Conservation (phyloP, 176 grass and related monocot genomes). For the Tillandsia fasciculata region DNA sequence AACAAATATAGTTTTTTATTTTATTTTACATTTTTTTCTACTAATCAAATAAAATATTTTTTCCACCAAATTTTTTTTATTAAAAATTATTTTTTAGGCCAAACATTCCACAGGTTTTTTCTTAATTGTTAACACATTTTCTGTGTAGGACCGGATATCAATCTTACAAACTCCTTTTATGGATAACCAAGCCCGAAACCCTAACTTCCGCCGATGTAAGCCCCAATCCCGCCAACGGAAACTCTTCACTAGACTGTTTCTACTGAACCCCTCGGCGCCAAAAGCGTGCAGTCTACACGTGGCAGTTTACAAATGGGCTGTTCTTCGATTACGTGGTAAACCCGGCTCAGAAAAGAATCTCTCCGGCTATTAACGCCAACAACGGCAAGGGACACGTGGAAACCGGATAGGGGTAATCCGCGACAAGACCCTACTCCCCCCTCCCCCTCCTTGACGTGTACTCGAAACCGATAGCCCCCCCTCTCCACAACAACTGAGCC, state of each 20-base stretch:
- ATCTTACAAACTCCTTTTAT: too few relatives aligned
- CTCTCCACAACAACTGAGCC: not conserved
- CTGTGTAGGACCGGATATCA: too few relatives aligned
- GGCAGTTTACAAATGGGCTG: not conserved
- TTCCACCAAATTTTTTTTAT: too few relatives aligned
- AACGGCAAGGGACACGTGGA: slow-evolving; percentile 27
- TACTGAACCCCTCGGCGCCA: not conserved
- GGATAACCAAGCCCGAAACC: slow-evolving; percentile 25
- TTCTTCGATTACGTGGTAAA: not conserved
- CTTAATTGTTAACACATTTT: too few relatives aligned
- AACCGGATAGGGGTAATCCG: slow-evolving; percentile 31
- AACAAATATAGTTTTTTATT: too few relatives aligned
- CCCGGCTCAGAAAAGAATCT: not conserved
- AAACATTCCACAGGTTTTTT: too few relatives aligned
- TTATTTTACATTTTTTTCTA: too few relatives aligned
- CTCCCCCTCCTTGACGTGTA: slow-evolving; percentile 6
- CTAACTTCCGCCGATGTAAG: slow-evolving; percentile 22
- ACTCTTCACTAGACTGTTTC: fast-evolving
- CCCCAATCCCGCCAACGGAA: not conserved
- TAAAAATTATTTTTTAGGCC: too few relatives aligned
- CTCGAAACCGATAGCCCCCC: slow-evolving; percentile 10
- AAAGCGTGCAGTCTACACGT: fast-evolving
- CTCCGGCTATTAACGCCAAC: not conserved
- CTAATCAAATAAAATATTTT: too few relatives aligned
- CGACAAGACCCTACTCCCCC: slow-evolving; percentile 1